Percentiles rank a stretch among this genome's conserved stretches.
Conservation (phyloP, 2,329 filamentous ascomycete species). For the Penicillium sp. region DNA sequence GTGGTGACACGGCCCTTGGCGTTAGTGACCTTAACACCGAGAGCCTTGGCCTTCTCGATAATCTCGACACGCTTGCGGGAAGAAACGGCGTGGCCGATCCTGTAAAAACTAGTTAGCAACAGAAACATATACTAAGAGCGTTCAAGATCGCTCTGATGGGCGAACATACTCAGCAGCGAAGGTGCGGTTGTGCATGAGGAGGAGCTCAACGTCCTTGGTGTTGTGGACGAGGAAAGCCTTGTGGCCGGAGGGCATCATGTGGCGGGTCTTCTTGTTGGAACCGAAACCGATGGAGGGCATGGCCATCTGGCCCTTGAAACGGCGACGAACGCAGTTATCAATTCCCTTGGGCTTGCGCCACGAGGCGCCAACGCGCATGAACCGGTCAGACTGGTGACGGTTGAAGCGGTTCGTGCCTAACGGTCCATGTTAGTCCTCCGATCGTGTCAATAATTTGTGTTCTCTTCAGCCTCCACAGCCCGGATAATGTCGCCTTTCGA, state of each 20-base stretch:
- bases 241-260: conserved; percentile 98
- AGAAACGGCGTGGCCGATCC: conserved; percentile 97
- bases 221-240: conserved; percentile 99
- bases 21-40: conserved; percentile 99
- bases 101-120: conserved; percentile 39
- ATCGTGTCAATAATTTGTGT: conserved; percentile 30
- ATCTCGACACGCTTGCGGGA: conserved; percentile 99
- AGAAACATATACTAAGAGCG: neutral
- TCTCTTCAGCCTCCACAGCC: conserved; percentile 1
- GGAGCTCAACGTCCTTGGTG: conserved; percentile 88
- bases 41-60: conserved; percentile 92
- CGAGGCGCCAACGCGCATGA: conserved; percentile 83
- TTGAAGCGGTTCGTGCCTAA: conserved; percentile 90
- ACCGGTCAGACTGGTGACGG: conserved; percentile 96
- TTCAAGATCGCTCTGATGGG: neutral
- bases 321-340: conserved; percentile 94
- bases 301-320: conserved; percentile 90
- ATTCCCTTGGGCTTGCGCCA: conserved; percentile 99
- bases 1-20: conserved; percentile 98
- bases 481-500: conserved; percentile 9
- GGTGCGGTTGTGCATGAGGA: conserved; percentile 99
- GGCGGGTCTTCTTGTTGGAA: conserved; percentile 98
- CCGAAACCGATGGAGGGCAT: conserved; percentile 99
- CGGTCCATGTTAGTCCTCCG: conserved; percentile 37
- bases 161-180: conserved; percentile 91